Base-by-base conservation (phyloP, 805 yeast genomes). In the Suhomyces faveliae region DNA sequence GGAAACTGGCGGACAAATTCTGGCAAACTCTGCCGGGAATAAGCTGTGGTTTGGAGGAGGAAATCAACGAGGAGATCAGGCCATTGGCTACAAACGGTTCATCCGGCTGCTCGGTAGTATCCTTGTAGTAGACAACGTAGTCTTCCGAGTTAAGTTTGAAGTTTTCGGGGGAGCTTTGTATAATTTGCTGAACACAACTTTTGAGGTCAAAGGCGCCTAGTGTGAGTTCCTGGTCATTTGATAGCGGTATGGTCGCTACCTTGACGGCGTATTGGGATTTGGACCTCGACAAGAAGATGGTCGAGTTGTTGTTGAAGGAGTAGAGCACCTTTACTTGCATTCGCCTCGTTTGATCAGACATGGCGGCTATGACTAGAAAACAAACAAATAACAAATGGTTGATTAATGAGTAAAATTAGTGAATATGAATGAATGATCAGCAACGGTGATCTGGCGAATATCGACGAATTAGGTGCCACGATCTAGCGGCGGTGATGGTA, bases 1-100 rank as follows among this genome's bases (percentile, higher is more conserved):
- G 51, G 42, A 58, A 68, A 56, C 79, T 62, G 42, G 78, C 76
- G 23, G 81, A 72, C 45, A 83, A 70, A 57, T 77, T 82, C 47
- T 79, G 80, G 54, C 85, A 81, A 29, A 83, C 81, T 47, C 85
- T 73, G 10, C 85, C 79, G 4, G 84, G 72, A 4, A 75, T 45
- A 24, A 69, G 51, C 43, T 58, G 59, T 19, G 55, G 55, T 33
- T 64, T 60, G 4, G 65, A 45, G 27, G 64, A 52, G 22, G 57
- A 39, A 15, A 70, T 51, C 23, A 72, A 56, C 6, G 60, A 53
- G 2, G 74, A 66, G 43, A 73, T 57, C 6, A 63, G 67, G 3
- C 78, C 78, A 50, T 70, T 68, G 4, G 74, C 66, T 7, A 73
- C 78, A 55, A 72, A 73, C 4, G 78, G 78, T 55, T 73, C 78